Percentiles rank a stretch among this genome's conserved stretches.
Evolutionary conservation across 164 flowering plant genomes (phyloP).

Genomic region (Platanus orientalis): DNA sequence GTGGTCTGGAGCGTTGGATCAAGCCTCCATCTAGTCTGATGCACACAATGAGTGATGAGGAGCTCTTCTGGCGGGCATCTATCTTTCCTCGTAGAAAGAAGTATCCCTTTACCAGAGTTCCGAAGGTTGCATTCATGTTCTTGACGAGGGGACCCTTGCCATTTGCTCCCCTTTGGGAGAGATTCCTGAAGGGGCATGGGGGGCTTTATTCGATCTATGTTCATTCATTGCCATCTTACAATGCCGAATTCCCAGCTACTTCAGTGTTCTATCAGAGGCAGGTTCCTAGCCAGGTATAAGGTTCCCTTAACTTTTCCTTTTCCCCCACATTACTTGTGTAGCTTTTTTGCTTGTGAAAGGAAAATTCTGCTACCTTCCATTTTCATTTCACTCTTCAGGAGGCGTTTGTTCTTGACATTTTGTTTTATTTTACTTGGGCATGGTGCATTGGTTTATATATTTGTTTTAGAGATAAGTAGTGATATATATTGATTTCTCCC

Average conservation of each 20-base stretch:
- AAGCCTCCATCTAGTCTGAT: slow-evolving; percentile 55
- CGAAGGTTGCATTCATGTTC: slow-evolving; percentile 95
- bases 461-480: neutral
- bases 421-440: neutral
- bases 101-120: slow-evolving; percentile 70
- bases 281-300: slow-evolving; percentile 86
- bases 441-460: neutral
- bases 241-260: slow-evolving; percentile 37
- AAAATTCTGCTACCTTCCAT: too few relatives aligned
- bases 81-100: slow-evolving; percentile 48
- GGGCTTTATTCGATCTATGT: slow-evolving; percentile 68
- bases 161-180: slow-evolving; percentile 83
- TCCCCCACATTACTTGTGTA: too few relatives aligned
- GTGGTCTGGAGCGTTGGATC: slow-evolving; percentile 46
- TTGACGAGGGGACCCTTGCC: slow-evolving; percentile 88
- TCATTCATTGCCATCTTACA: slow-evolving; percentile 64
- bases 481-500: neutral
- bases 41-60: slow-evolving; percentile 74
- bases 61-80: slow-evolving; percentile 84
- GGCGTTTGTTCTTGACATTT: neutral
- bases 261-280: slow-evolving; percentile 72
- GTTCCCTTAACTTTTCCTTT: neutral
- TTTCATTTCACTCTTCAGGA: too few relatives aligned
- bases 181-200: slow-evolving; percentile 68
- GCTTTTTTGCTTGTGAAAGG: neutral